Evolutionary conservation across 306 rosid genomes (phyloP), one percentile per base, ranked within the genome.

Genomic region (Dalbergia oliveri): DNA sequence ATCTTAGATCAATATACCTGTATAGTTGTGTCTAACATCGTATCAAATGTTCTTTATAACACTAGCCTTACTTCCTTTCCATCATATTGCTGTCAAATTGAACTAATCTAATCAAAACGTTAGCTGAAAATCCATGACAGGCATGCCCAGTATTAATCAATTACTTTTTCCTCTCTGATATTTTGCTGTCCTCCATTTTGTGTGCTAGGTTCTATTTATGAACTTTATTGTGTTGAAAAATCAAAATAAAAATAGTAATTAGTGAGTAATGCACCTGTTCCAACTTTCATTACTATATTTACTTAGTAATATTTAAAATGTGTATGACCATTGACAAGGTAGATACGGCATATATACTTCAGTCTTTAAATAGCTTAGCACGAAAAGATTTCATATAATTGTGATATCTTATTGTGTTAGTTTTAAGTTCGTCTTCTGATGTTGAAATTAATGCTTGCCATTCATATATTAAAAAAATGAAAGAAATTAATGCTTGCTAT

Each of bases 51-150:
- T 73, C 60, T 70, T 31, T 70, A 14, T 66, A n/a, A 14, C 34
- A 33, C 21, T 45, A 77, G 6, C 82, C 54, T 57, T 15, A 0
- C 59, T 77, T 56, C 41, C 34, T 77, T 66, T 18, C 11, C 59
- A 34, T 78, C 13, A n/a, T 37, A 57, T 44, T 71, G 47, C 61
- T 72, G 64, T 77, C 68, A 53, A 58, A 34, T 35, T 64, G 62
- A 78, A n/a, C 18, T 65, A 65, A 59, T 41, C 50, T 57, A 43
- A 10, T 62, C 2, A 3, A 8, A 23, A 39, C 39, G 60, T 72
- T 44, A 8, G 83, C 47, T 57, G 5, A 72, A 57, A 69, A 8
- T 19, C 44, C 56, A 18, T 57, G 61, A 66, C 61, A 50, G 41
- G 41, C 57, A 64, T 53, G 45, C 26, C 9, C 1, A 41, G 35